These are phyloP conservation scores for Solanum lignicaule DNA, from an alignment of 257 asterid genomes.

Conservation along the genomic window DNA sequence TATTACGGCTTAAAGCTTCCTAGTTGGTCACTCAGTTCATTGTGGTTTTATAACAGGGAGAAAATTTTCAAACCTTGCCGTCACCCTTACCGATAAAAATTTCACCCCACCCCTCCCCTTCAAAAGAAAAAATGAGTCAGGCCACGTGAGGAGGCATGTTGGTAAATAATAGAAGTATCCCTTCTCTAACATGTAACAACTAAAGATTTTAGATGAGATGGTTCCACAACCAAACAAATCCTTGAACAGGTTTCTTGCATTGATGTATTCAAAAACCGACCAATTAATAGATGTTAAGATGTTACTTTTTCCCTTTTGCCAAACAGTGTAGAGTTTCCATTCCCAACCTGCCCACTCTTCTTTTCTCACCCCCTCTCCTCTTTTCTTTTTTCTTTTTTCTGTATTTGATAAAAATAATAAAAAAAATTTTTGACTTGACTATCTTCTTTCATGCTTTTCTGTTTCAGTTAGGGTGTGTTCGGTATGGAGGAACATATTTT, in stretches of 20 bases:
- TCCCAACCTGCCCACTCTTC: neutral
- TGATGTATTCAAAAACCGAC: neutral
- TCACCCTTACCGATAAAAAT: neutral
- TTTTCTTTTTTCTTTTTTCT: neutral
- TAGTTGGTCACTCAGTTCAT: neutral
- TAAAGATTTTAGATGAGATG: neutral
- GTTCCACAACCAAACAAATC: neutral
- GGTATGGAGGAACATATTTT: neutral
- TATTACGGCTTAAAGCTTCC: neutral
- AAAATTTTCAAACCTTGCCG: neutral
- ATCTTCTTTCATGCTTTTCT: neutral
- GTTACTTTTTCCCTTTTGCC: neutral
- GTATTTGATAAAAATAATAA: neutral
- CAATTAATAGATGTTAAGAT: neutral
- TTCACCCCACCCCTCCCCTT: neutral
- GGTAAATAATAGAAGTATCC: neutral
- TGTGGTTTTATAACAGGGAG: neutral
- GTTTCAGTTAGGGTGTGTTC: neutral
- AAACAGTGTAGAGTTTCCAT: neutral
- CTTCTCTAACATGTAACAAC: neutral
- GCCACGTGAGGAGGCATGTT: neutral
- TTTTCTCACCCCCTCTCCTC: neutral
- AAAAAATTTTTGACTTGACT: neutral
- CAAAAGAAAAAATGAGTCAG: neutral
- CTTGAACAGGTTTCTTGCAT: neutral